Evolutionary conservation across 169 alveolate species (phyloP).

Genomic region (Eimeria zaria): DNA sequence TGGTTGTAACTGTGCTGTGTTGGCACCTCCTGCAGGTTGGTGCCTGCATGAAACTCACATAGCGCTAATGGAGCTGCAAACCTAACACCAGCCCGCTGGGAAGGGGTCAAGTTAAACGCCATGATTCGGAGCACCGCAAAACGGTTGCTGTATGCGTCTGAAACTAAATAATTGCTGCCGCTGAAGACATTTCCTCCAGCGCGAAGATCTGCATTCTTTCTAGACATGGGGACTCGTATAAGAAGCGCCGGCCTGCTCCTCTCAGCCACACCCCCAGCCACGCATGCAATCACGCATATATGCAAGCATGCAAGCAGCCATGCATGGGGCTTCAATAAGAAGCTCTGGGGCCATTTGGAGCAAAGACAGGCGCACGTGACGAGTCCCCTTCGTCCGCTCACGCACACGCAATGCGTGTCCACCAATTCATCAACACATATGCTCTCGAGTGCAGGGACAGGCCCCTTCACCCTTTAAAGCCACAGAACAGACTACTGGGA

Average conservation of each 20-base stretch:
- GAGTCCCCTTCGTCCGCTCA: conserved; percentile 22
- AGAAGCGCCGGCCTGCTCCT: background rate
- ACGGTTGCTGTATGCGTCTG: conserved; percentile 10
- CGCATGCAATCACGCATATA: background rate
- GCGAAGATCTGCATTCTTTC: conserved; percentile 18
- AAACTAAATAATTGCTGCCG: background rate
- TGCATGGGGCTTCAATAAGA: background rate
- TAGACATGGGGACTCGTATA: background rate
- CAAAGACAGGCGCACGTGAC: conserved; percentile 23
- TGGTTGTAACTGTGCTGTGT: background rate
- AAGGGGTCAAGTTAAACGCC: conserved; percentile 17
- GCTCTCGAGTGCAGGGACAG: background rate
- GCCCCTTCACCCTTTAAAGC: conserved; percentile 14
- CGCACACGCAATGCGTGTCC: conserved; percentile 3
- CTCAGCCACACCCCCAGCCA: conserved; percentile 9
- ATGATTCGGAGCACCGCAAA: conserved; percentile 7
- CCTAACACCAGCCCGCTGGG: background rate
- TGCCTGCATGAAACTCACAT: background rate
- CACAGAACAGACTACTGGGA: conserved; percentile 10
- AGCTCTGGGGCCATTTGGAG: conserved; percentile 7
- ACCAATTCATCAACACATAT: background rate
- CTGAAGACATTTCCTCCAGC: conserved; percentile 12
- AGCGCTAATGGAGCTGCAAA: background rate
- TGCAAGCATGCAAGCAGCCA: conserved; percentile 11
- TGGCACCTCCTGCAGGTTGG: background rate